Percentiles rank a stretch among this genome's conserved stretches.
Conservation (phyloP, 805 yeast genomes). For the Scheffersomyces spartinae region DNA sequence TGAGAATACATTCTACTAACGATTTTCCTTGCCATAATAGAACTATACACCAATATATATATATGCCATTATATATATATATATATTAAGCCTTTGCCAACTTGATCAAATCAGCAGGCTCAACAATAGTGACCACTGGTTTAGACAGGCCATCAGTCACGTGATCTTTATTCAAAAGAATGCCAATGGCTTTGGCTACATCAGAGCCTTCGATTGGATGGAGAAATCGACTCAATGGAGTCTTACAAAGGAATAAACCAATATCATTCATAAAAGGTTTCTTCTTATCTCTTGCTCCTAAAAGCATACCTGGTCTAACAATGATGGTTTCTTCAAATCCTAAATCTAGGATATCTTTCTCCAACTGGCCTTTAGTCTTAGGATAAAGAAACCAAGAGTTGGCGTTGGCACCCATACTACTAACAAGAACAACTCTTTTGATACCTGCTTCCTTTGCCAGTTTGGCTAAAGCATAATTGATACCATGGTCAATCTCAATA, state of each 20-base stretch:
- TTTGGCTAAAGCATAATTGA: conserved; percentile 56
- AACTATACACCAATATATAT: too few species aligned
- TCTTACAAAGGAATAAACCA: conserved; percentile 18
- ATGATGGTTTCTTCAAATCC: conserved; percentile 65
- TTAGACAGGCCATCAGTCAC: conserved; percentile 4
- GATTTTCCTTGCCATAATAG: too few species aligned
- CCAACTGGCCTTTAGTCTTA: conserved; percentile 66
- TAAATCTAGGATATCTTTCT: conserved; percentile 50
- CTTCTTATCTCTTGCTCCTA: conserved; percentile 46
- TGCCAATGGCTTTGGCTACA: conserved; percentile 46
- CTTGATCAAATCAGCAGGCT: conserved; percentile 9
- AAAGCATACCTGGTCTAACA: conserved; percentile 62
- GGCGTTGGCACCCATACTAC: conserved; percentile 52
- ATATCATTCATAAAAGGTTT: conserved; percentile 26
- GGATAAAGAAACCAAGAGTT: conserved; percentile 50
- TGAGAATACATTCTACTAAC: too few species aligned
- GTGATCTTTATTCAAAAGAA: conserved; percentile 20
- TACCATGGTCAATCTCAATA: conserved; percentile 61
- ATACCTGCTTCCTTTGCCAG: conserved; percentile 65
- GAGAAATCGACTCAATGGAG: conserved; percentile 15
- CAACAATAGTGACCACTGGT: conserved; percentile 13
- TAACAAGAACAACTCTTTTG: conserved; percentile 54
- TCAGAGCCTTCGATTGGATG: conserved; percentile 54
- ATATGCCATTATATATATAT: too few species aligned
- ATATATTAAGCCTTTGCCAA: conserved; percentile 11